Evolutionary conservation across 2,329 filamentous ascomycete species (phyloP).

Genomic region (Rasamsonia emersonii): DNA sequence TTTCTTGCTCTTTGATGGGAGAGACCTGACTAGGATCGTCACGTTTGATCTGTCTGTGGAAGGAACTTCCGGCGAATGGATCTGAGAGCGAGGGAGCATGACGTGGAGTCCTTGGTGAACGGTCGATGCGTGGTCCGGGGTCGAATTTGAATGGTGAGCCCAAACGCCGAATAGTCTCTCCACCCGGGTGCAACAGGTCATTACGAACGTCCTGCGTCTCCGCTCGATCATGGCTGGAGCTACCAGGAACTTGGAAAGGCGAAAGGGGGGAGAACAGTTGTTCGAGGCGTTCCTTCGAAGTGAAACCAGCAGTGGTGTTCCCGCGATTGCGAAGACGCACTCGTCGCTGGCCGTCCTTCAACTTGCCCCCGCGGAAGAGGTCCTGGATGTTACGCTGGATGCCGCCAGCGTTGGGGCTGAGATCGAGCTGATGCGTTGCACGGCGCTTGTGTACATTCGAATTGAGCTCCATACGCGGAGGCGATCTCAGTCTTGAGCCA

Average conservation of each 20-base stretch:
- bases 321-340: slow-evolving; percentile 54
- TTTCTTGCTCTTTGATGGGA: slow-evolving; percentile 11
- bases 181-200: slow-evolving; percentile 23
- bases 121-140: slow-evolving; percentile 23
- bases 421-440: slow-evolving; percentile 46
- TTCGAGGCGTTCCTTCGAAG: slow-evolving; percentile 42
- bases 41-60: slow-evolving; percentile 11
- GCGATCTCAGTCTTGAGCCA: slow-evolving; percentile 39
- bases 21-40: slow-evolving; percentile 11
- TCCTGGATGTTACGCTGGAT: slow-evolving; percentile 26
- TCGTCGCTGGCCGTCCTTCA: slow-evolving; percentile 44
- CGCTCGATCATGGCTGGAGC: slow-evolving; percentile 24
- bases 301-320: slow-evolving; percentile 52
- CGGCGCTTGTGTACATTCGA: slow-evolving; percentile 50
- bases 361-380: slow-evolving; percentile 26
- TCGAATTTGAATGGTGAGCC: slow-evolving; percentile 41
- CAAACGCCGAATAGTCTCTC: slow-evolving; percentile 36
- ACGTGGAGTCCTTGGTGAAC: slow-evolving; percentile 22
- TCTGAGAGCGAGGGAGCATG: slow-evolving; percentile 38
- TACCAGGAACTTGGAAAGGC: slow-evolving; percentile 13
- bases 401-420: slow-evolving; percentile 35
- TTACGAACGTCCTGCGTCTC: slow-evolving; percentile 18
- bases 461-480: slow-evolving; percentile 48
- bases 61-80: slow-evolving; percentile 28
- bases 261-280: slow-evolving; percentile 40